Evolutionary conservation across 805 yeast genomes (phyloP).

Genomic region (Crinitomyces ghanaensis): DNA sequence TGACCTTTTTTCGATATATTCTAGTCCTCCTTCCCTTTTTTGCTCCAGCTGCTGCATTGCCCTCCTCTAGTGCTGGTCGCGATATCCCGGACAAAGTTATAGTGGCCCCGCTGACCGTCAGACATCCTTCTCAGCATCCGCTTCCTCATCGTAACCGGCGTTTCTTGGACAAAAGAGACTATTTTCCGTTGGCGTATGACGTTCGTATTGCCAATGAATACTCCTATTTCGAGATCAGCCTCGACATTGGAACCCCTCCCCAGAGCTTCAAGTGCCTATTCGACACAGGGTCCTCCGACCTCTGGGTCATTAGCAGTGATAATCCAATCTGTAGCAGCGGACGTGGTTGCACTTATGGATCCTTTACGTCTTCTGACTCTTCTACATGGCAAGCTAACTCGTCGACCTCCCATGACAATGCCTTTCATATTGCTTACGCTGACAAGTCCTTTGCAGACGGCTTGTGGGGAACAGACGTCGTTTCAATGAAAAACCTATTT

Average conservation of each 20-base stretch:
- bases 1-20: too few relatives aligned
- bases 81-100: too few relatives aligned
- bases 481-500: conserved; percentile 33
- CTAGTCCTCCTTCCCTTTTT: too few relatives aligned
- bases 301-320: conserved; percentile 45
- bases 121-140: too few relatives aligned
- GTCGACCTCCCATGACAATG: too few relatives aligned
- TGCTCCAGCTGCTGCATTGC: too few relatives aligned
- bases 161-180: too few relatives aligned
- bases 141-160: too few relatives aligned
- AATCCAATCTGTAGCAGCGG: conserved; percentile 34
- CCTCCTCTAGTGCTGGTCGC: too few relatives aligned
- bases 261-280: conserved; percentile 44
- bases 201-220: too few relatives aligned
- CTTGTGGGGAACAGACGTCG: conserved; percentile 11
- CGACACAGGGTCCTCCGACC: conserved; percentile 71
- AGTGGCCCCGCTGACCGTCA: too few relatives aligned
- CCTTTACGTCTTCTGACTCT: conserved; percentile 1
- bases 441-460: conserved; percentile 16
- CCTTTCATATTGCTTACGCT: conserved; percentile 8
- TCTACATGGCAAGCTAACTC: conserved; percentile 10
- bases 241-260: conserved; percentile 43
- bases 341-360: conserved; percentile 18
- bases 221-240: conserved; percentile 22
- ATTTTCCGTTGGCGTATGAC: too few relatives aligned